These are phyloP conservation scores for Ostreobium quekettii DNA, from an alignment of 139 green algal genomes.

Conservation along the genomic window DNA sequence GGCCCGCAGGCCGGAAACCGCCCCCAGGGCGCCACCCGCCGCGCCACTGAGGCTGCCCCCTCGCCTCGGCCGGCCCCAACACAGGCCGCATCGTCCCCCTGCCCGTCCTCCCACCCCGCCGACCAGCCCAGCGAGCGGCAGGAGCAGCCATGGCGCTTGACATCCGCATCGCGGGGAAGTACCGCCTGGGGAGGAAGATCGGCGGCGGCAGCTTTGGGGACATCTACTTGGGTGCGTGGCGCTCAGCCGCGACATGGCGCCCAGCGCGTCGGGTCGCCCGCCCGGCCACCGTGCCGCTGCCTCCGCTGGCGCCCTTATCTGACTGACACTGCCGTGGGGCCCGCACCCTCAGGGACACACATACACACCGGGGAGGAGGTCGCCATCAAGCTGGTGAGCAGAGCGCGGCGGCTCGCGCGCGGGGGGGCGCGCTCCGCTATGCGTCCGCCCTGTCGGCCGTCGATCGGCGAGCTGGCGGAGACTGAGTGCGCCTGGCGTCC, in stretches of 20 bases:
- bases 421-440: background rate
- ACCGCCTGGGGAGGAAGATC: conserved; percentile 69
- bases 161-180: conserved; percentile 64
- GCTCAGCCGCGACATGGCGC: background rate
- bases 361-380: conserved; percentile 97
- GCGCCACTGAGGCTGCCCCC: too few species aligned
- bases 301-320: background rate
- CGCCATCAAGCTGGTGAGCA: conserved; percentile 95
- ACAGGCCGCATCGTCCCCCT: too few species aligned
- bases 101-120: too few species aligned
- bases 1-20: too few species aligned
- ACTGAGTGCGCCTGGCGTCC: background rate
- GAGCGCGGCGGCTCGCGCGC: background rate
- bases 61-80: too few species aligned
- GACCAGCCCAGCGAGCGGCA: too few species aligned
- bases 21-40: too few species aligned
- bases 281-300: background rate
- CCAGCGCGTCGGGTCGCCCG: background rate
- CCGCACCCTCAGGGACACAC: conserved; percentile 76
- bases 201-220: conserved; percentile 71
- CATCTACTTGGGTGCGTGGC: conserved; percentile 74
- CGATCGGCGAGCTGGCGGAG: too few species aligned
- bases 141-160: conserved; percentile 40
- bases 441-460: background rate
- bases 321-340: conserved; percentile 16